Percentiles rank a stretch among this genome's conserved stretches.
Evolutionary conservation across 441 rosid genomes (phyloP).

Genomic region (Cnidoscolus chayamansa): DNA sequence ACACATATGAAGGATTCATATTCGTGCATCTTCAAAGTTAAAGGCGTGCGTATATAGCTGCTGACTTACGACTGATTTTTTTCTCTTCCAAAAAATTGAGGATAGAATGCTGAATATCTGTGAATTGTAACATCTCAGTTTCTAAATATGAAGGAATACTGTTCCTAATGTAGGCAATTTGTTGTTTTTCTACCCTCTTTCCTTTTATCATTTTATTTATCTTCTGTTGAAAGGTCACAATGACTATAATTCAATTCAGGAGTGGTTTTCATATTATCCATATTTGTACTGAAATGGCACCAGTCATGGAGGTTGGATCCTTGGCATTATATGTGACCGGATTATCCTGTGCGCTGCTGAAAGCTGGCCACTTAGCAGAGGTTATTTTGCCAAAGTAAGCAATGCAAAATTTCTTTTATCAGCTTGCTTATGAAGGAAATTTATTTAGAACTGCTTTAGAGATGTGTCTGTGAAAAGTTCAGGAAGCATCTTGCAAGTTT

Average conservation of each 20-base stretch:
- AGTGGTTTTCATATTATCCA: conserved; percentile 63
- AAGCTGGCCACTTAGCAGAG: conserved; percentile 70
- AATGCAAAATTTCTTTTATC: conserved; percentile 6
- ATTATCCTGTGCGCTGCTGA: conserved; percentile 57
- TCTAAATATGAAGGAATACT: not conserved
- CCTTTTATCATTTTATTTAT: not conserved
- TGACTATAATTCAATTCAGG: conserved; percentile 41
- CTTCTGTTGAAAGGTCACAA: conserved; percentile 9
- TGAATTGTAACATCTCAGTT: not conserved
- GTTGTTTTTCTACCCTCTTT: not conserved
- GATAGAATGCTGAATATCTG: not conserved
- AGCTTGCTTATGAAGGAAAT: not conserved
- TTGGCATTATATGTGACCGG: conserved; percentile 65
- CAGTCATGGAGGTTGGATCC: conserved; percentile 60
- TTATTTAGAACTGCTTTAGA: not conserved
- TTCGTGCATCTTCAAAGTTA: not conserved
- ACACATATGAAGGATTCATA: too few relatives aligned
- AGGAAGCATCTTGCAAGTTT: conserved; percentile 1
- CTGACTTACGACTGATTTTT: not conserved
- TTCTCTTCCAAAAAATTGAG: not conserved
- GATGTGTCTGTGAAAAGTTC: not conserved
- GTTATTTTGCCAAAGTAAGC: conserved; percentile 81
- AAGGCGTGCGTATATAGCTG: not conserved
- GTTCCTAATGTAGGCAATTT: not conserved
- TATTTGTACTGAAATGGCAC: conserved; percentile 85